Base-by-base conservation (phyloP, 768 basidiomycete genomes). In the Termitomyces sp. region DNA sequence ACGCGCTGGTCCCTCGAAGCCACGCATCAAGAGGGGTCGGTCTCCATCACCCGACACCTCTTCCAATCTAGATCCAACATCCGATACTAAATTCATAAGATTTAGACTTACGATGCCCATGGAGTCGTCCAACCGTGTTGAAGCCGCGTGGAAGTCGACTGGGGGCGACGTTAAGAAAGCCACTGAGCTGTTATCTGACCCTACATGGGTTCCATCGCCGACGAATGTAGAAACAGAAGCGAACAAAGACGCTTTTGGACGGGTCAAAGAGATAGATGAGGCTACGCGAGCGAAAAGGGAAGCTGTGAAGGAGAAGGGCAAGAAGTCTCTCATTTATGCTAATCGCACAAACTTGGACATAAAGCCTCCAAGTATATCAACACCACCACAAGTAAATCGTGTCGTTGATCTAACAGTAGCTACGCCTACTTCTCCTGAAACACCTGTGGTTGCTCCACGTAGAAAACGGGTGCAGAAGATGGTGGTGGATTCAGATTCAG, bases 291-390 rank as follows among this genome's bases (percentile, higher is more conserved):
- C 86, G 2, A 82, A 77, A 60, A 79, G 86, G 59, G 81, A 79
- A 20, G 84, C 87, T 34, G 77, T 76, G 57, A 85, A 78, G 66
- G 88, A 90, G 71, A 86, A 89, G 69, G 88, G 85, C 22, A 91
- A 88, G 70, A 87, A 83, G 65, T 92, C 90, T n/a, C 79, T 84
- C 68, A 92, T 92, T 50, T 92, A 92, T 62, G 85, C 86, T 42
- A 87, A 86, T 61, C 80, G 87, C 56, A 69, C 77, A 39, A 71
- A 72, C 29, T 72, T 86, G 36, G 81, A 82, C 55, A 72, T 70
- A 49, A 81, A 72, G 53, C 72, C 72, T 24, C 50, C 61, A 5
- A 58, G 63, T 37, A 62, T 71, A 29, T 68, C 79, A 16, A 74
- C 79, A 1, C 77, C 81, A 37, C 69, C 75, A 32, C 70, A 75